Percentiles rank a stretch among this genome's conserved stretches.
These are phyloP conservation scores for Rhizopus arrhizus DNA, from an alignment of 371 early-diverging fungal species.

Conservation along the genomic window DNA sequence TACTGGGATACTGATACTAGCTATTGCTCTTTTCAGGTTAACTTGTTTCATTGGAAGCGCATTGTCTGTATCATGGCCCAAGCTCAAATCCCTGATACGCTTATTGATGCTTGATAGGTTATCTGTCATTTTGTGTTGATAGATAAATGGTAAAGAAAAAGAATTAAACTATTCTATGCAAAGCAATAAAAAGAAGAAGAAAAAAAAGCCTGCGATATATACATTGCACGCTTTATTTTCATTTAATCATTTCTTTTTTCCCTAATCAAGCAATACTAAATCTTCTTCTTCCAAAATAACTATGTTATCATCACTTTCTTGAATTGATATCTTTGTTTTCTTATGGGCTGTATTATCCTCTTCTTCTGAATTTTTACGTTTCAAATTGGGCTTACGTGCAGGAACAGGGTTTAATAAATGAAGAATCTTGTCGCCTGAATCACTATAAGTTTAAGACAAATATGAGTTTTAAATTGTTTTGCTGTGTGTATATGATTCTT, in stretches of 20 bases:
- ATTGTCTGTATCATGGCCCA: neutral
- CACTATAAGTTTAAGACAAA: slow-evolving; percentile 3
- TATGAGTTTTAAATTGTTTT: neutral
- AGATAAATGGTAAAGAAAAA: slow-evolving; percentile 7
- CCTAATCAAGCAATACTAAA: slow-evolving; percentile 19
- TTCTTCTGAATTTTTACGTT: slow-evolving; percentile 27
- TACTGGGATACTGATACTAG: neutral
- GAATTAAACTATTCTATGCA: neutral
- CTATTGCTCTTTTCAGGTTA: slow-evolving; percentile 1
- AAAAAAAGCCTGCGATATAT: neutral
- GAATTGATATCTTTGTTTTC: slow-evolving; percentile 18
- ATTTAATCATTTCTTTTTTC: neutral
- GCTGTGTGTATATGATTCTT: slow-evolving; percentile 2
- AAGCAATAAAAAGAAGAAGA: neutral
- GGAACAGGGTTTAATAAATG: slow-evolving; percentile 25
- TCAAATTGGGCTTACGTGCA: slow-evolving; percentile 6
- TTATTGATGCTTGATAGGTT: neutral
- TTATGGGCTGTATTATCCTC: slow-evolving; percentile 15
- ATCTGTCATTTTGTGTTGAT: slow-evolving; percentile 2
- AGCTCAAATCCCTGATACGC: neutral
- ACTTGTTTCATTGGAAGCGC: neutral
- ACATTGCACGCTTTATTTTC: neutral
- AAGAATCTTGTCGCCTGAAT: slow-evolving; percentile 9
- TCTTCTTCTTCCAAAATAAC: slow-evolving; percentile 29
- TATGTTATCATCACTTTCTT: slow-evolving; percentile 15